phyloP scores from a whole-genome alignment of 1,139 yeast genomes.

The Zygosaccharomyces sapae region DNA sequence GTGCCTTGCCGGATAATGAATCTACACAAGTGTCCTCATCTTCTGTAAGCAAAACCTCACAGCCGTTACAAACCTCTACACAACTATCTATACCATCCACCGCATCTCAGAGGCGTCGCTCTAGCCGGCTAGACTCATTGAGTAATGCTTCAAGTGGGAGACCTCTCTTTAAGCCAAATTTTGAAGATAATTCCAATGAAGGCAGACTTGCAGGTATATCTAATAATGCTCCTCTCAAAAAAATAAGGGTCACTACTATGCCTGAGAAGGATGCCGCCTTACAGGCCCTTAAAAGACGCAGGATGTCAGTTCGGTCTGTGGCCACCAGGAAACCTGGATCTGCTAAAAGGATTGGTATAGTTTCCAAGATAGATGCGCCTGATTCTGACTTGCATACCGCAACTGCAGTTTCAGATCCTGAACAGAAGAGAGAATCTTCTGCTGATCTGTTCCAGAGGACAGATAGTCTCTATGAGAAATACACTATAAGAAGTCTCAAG shows the following conservation, averaged over 20 bases:
- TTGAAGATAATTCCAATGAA: conserved; percentile 11
- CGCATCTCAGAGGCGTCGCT: conserved; percentile 17
- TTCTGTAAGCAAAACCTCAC: conserved; percentile 6
- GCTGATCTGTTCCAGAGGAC: conserved; percentile 24
- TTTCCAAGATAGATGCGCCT: conserved; percentile 25
- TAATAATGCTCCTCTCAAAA: conserved; percentile 15
- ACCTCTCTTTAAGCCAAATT: conserved; percentile 25
- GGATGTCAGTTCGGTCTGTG: conserved; percentile 30
- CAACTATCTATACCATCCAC: conserved; percentile 10
- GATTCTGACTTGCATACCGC: conserved; percentile 18
- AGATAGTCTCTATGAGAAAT: conserved; percentile 29
- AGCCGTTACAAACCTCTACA: conserved; percentile 17
- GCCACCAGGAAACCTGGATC: conserved; percentile 28
- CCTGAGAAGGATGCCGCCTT: conserved; percentile 31
- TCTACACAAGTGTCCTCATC: conserved; percentile 1
- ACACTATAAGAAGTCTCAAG: conserved; percentile 28
- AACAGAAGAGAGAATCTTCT: conserved; percentile 14
- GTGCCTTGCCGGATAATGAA: conserved; percentile 4
- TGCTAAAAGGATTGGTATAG: conserved; percentile 32
- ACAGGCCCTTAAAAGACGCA: conserved; percentile 32
- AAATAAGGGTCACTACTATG: conserved; percentile 21
- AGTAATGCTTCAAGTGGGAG: conserved; percentile 16
- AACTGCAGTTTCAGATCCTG: conserved; percentile 17
- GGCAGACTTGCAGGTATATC: conserved; percentile 28
- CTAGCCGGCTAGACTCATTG: conserved; percentile 32